Percentiles rank a stretch among this genome's conserved stretches.
These are phyloP conservation scores for Oryza rufipogon DNA, from an alignment of 176 grass and related monocot species.

Conservation along the genomic window DNA sequence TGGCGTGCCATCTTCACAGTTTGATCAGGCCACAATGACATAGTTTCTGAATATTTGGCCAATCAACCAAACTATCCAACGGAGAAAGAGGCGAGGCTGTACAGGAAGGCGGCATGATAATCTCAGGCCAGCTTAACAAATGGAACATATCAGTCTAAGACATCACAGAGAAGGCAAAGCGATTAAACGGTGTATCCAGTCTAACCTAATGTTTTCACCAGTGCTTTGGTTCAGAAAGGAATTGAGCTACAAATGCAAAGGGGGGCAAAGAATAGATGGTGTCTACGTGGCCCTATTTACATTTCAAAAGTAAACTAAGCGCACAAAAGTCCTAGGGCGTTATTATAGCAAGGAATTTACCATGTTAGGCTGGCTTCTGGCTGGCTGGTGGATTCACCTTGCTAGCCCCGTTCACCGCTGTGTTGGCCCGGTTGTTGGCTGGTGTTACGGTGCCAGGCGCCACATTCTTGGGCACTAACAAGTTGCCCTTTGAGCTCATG, in stretches of 20 bases:
- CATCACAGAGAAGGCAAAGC: neutral
- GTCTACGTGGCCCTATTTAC: conserved; percentile 51
- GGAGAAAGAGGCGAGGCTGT: neutral
- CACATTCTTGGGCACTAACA: neutral
- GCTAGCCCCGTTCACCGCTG: neutral
- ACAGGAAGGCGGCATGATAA: neutral
- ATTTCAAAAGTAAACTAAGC: conserved; percentile 28
- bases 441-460: neutral
- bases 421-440: conserved; percentile 8
- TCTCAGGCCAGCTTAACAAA: neutral
- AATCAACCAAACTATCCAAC: neutral
- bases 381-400: conserved; percentile 25
- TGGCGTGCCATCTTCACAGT: neutral
- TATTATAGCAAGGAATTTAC: conserved; percentile 51
- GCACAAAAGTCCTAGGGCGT: conserved; percentile 22
- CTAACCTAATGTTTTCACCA: conserved; percentile 8
- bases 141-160: neutral
- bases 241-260: neutral
- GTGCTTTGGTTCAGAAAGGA: neutral
- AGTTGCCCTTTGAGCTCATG: neutral
- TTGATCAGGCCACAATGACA: neutral
- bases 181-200: conserved; percentile 2
- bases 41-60: neutral
- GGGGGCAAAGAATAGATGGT: neutral
- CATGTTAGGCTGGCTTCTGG: conserved; percentile 32